These are phyloP conservation scores for Lentinula guzmanii DNA, from an alignment of 768 basidiomycete genomes.

Conservation along the genomic window DNA sequence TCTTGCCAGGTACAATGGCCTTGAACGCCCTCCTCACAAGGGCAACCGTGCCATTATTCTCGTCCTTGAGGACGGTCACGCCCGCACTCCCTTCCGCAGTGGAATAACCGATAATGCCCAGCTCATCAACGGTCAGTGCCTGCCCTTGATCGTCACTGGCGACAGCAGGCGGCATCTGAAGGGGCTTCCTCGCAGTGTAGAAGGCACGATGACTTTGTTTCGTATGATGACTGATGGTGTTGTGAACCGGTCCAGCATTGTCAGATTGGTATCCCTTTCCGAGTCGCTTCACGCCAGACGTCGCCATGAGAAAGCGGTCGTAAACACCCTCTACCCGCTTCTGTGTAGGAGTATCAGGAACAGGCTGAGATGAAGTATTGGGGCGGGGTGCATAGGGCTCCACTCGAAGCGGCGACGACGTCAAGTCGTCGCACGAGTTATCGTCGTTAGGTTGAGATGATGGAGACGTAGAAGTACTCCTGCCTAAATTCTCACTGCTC, in stretches of 20 bases:
- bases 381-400: slow-evolving; percentile 57
- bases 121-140: slow-evolving; percentile 55
- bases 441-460: slow-evolving; percentile 1
- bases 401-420: slow-evolving; percentile 56
- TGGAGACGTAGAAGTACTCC: neutral
- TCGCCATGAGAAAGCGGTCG: slow-evolving; percentile 79
- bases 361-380: slow-evolving; percentile 23
- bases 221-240: slow-evolving; percentile 22
- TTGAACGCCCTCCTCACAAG: slow-evolving; percentile 70
- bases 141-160: slow-evolving; percentile 51
- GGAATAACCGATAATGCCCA: slow-evolving; percentile 45
- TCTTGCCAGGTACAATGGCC: slow-evolving; percentile 64
- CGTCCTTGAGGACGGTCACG: slow-evolving; percentile 32
- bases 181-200: slow-evolving; percentile 37
- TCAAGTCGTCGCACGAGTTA: slow-evolving; percentile 46
- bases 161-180: slow-evolving; percentile 60
- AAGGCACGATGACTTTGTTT: slow-evolving; percentile 39
- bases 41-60: slow-evolving; percentile 42
- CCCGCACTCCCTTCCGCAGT: slow-evolving; percentile 14
- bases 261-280: slow-evolving; percentile 82
- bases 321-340: slow-evolving; percentile 70
- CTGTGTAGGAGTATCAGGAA: slow-evolving; percentile 51
- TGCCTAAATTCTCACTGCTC: slow-evolving; percentile 22
- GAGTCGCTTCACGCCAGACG: slow-evolving; percentile 71
- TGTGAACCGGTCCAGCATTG: slow-evolving; percentile 37